These are phyloP conservation scores for Talaromyces marneffei DNA, from an alignment of 2,329 filamentous ascomycete species.

Conservation along the genomic window DNA sequence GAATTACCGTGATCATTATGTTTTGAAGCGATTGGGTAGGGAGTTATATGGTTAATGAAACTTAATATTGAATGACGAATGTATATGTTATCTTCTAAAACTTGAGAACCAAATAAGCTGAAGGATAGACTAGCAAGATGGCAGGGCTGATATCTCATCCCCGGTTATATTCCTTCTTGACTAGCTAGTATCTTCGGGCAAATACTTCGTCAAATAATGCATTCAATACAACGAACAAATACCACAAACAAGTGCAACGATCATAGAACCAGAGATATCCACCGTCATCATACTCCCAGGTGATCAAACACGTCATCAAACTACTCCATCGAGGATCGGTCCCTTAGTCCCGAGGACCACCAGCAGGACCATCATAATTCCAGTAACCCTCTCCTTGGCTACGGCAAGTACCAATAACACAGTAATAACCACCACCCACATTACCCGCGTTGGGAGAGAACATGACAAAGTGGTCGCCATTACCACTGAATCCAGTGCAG, in stretches of 20 bases:
- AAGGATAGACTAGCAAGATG: not conserved
- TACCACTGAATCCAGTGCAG: not conserved
- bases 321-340: not conserved
- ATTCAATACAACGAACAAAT: not conserved
- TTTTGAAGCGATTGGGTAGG: not conserved
- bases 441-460: not conserved
- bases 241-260: not conserved
- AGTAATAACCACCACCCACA: constrained; percentile 1
- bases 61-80: not conserved
- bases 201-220: not conserved
- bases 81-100: not conserved
- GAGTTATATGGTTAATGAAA: not conserved
- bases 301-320: not conserved
- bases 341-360: not conserved
- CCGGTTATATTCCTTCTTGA: not conserved
- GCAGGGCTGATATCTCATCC: not conserved
- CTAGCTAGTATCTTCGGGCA: not conserved
- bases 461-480: not conserved
- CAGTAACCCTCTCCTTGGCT: not conserved
- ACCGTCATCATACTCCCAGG: not conserved
- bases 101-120: not conserved
- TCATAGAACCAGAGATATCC: not conserved
- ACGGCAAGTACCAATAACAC: not conserved
- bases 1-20: not conserved
- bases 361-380: not conserved